A percentile compares a stretch with the other conserved stretches of the same genome.
These are phyloP conservation scores for Hyphopichia pseudoburtonii DNA, from an alignment of 1,139 yeast species.

Conservation along the genomic window DNA sequence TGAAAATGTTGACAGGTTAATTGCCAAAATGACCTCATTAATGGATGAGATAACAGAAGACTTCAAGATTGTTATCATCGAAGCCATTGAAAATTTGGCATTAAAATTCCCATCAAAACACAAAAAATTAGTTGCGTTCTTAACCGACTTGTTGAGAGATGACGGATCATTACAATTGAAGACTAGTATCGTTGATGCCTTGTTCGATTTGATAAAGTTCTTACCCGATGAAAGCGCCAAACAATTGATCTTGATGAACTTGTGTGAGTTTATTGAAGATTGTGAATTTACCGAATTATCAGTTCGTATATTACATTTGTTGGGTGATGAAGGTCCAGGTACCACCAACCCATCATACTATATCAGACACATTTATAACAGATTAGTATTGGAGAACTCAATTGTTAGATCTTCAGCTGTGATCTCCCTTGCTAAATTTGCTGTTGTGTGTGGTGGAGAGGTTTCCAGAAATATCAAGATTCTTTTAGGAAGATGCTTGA, in stretches of 20 bases:
- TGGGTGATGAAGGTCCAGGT: conserved; percentile 93
- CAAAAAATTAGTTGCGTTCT: conserved; percentile 75
- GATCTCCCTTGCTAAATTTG: conserved; percentile 87
- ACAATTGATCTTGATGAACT: conserved; percentile 78
- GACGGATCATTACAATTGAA: conserved; percentile 89
- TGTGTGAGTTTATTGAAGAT: conserved; percentile 97
- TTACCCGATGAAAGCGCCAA: conserved; percentile 75
- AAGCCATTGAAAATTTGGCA: conserved; percentile 89
- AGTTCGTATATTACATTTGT: conserved; percentile 83
- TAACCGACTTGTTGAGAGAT: conserved; percentile 82
- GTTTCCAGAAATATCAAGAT: conserved; percentile 71
- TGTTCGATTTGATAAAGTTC: conserved; percentile 83
- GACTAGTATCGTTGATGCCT: conserved; percentile 85
- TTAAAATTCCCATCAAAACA: conserved; percentile 91
- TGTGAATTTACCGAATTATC: conserved; percentile 94
- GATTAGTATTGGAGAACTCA: conserved; percentile 94
- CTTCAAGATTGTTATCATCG: conserved; percentile 90
- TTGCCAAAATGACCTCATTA: conserved; percentile 81
- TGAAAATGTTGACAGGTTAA: conserved; percentile 84
- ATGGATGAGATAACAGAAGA: conserved; percentile 96
- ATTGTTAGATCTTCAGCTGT: conserved; percentile 96
- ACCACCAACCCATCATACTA: conserved; percentile 86
- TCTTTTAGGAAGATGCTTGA: conserved; percentile 77
- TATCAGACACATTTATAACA: conserved; percentile 93
- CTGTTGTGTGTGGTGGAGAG: conserved; percentile 69